Evolutionary conservation across 139 green algal species (phyloP).

Genomic region (Astrephomene gubernaculifera): DNA sequence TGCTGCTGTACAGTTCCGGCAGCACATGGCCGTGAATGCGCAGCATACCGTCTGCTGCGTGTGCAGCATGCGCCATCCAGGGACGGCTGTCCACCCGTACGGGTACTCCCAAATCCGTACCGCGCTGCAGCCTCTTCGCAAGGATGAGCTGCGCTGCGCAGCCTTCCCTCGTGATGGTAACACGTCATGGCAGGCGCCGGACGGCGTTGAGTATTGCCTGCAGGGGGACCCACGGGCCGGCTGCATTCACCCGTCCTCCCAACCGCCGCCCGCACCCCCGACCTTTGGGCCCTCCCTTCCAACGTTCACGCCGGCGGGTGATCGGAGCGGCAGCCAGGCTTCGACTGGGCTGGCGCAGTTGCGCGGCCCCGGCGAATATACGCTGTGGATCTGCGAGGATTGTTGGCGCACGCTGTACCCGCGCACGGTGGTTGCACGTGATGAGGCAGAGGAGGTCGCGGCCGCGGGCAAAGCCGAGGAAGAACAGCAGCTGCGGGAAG

Average conservation of each 20-base stretch:
- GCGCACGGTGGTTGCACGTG: background rate
- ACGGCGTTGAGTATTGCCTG: background rate
- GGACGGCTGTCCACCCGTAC: no score
- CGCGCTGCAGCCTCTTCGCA: no score
- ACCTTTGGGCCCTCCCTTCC: background rate
- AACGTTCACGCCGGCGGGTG: background rate
- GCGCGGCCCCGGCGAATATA: no score
- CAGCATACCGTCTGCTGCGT: no score
- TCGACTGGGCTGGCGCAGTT: background rate
- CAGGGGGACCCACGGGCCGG: background rate
- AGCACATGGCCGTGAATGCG: no score
- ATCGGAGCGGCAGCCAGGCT: background rate
- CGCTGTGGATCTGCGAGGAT: background rate
- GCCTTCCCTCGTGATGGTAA: background rate
- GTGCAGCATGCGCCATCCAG: no score
- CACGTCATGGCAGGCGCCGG: background rate
- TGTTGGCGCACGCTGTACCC: background rate
- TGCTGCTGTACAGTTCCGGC: no score
- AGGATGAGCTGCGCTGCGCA: no score
- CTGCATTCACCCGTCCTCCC: background rate
- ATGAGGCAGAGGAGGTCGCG: background rate
- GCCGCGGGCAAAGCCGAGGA: background rate
- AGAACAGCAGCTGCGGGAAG: no score
- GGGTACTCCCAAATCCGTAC: no score
- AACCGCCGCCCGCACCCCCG: background rate